phyloP scores from a whole-genome alignment of 768 basidiomycete genomes.

The Tricholoma flavovirens region DNA sequence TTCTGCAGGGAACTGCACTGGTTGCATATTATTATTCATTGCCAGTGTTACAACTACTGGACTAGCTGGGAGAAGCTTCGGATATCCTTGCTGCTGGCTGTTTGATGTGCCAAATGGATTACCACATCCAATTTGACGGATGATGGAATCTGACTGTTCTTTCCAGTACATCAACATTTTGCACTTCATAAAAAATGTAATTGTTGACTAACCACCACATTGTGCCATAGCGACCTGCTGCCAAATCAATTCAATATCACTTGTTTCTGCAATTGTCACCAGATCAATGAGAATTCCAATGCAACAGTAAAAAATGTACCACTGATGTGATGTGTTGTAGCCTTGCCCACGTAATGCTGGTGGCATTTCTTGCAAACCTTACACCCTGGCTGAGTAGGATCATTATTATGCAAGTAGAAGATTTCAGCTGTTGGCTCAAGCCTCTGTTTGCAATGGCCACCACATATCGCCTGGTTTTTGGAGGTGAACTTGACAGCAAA shows the following conservation, averaged over 20 bases:
- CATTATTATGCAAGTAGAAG: neutral
- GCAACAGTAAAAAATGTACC: neutral
- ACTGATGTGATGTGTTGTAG: neutral
- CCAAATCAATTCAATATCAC: neutral
- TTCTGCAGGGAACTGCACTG: neutral
- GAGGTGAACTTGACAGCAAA: neutral
- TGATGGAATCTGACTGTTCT: neutral
- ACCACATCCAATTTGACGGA: neutral
- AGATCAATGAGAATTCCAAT: neutral
- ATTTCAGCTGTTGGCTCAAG: neutral
- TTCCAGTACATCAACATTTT: neutral
- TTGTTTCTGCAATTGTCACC: neutral
- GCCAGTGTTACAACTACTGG: neutral
- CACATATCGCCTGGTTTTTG: neutral
- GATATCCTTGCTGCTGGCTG: neutral
- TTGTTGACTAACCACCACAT: neutral
- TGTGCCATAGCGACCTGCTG: neutral
- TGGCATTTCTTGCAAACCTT: neutral
- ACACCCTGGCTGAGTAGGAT: neutral
- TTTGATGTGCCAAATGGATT: neutral
- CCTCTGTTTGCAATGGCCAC: neutral
- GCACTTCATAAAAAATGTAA: neutral
- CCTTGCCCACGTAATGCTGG: neutral
- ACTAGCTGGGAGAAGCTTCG: neutral
- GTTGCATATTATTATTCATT: neutral